Evolutionary conservation across 495 filamentous ascomycete genomes (phyloP), one percentile per base, ranked within the genome.

Genomic region (Penicillium coprophilum): DNA sequence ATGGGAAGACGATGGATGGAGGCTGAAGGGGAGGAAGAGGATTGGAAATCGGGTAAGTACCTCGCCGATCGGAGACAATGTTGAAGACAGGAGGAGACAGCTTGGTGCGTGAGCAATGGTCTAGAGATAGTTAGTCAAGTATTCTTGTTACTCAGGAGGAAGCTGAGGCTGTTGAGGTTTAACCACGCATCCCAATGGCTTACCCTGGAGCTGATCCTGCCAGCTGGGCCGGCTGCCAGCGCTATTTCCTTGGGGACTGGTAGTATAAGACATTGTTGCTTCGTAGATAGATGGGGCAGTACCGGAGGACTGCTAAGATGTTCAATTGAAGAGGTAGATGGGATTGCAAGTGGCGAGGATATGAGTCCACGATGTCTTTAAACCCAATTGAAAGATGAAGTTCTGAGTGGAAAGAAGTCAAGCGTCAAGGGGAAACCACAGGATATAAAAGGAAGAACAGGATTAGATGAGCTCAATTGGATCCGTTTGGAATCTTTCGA

Each of bases 1-100:
- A 32, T 23, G 46, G 56, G 52, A 45, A 44, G 50, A 36, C 31
- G 40, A 38, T 36, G 47, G 38, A 27, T 13, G 36, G 19, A 31
- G 24, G 21, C 23, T 27, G 32, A 27, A 21, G 19, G 49, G 38
- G 49, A 34, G 50, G 10, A 4, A 30, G 40, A 40, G 46, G 27
- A 45, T 30, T 21, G 51, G 38, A 53, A 45, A 50, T 50, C 43
- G 54, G 51, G 46, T 51, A 78, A 59, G 71, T 81, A 89, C 87
- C 89, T 82, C 89, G 86, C 72, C 87, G 80, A 70, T 92, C 88
- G 55, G 89, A 91, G 47, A 89, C 80, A 57, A 90, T 85, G 60
- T 86, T 84, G 66, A 83, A 92, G 44, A 80, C 70, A 24, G 89
- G 89, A 44, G 74, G 63, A 30, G 74, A 68, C 19, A 85, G 63